phyloP scores from a whole-genome alignment of 352 stramenopile genomes.

The Vaucheria bursata region DNA sequence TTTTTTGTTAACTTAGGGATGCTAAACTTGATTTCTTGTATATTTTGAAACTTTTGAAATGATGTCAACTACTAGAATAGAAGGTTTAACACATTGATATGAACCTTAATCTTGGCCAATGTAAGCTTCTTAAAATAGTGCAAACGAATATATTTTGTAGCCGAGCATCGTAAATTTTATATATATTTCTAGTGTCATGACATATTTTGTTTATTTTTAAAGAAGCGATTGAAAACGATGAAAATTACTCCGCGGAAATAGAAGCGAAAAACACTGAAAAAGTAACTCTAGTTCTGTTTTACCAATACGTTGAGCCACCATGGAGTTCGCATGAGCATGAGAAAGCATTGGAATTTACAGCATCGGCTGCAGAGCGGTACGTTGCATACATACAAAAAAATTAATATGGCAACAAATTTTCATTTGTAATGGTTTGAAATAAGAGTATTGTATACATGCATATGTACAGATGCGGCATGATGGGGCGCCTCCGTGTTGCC shows the following conservation, averaged over 20 bases:
- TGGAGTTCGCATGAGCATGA: slow-evolving; percentile 56
- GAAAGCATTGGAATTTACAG: slow-evolving; percentile 47
- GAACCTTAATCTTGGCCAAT: background rate
- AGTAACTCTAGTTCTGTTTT: slow-evolving; percentile 64
- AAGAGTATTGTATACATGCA: background rate
- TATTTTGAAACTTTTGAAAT: too few relatives aligned
- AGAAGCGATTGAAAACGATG: background rate
- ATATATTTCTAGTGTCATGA: background rate
- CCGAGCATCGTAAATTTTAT: background rate
- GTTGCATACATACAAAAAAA: slow-evolving; percentile 43
- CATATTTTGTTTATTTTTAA: background rate
- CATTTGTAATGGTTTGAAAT: too few relatives aligned
- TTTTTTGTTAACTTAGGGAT: too few relatives aligned
- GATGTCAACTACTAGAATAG: too few relatives aligned
- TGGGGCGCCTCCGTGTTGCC: slow-evolving; percentile 58
- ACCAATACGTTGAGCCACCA: slow-evolving; percentile 62
- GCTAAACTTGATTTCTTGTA: too few relatives aligned
- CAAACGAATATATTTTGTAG: background rate
- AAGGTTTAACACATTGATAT: too few relatives aligned
- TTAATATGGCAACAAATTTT: too few relatives aligned
- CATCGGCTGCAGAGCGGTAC: slow-evolving; percentile 9
- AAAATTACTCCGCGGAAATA: background rate
- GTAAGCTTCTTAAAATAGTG: background rate
- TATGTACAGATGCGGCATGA: slow-evolving; percentile 49
- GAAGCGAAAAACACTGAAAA: background rate